Conservation (phyloP, 2,329 filamentous ascomycete species). For the Cercospora citrullina region DNA sequence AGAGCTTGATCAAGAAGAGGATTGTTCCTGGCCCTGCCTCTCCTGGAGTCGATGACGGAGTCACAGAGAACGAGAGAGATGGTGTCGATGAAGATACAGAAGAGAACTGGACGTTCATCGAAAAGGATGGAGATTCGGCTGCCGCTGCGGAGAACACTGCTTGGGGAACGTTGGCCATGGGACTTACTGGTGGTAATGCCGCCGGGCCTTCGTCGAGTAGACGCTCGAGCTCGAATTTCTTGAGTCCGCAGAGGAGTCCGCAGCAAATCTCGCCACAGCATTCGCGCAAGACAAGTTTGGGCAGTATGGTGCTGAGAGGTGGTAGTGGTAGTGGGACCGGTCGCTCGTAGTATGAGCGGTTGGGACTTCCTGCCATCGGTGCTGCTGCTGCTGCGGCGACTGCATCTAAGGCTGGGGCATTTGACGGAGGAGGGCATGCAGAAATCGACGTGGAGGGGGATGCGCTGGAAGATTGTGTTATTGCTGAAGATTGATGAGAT, state of each 20-base stretch:
- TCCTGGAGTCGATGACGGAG: conserved; percentile 25
- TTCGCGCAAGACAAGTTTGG: conserved; percentile 7
- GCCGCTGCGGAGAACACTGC: conserved; percentile 5
- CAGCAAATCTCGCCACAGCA: neutral
- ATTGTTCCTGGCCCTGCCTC: conserved; percentile 9
- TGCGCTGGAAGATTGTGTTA: neutral
- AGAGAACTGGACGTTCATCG: conserved; percentile 78
- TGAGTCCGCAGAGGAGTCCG: conserved; percentile 3
- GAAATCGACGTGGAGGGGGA: neutral
- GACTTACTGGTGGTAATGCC: neutral
- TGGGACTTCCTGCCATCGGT: neutral
- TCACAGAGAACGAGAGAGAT: conserved; percentile 19
- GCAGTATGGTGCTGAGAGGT: conserved; percentile 11
- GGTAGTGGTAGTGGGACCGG: neutral
- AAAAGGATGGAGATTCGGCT: conserved; percentile 55
- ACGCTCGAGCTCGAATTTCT: neutral
- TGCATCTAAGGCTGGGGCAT: neutral
- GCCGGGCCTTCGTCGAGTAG: neutral
- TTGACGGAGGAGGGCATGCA: neutral
- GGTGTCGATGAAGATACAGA: conserved; percentile 34
- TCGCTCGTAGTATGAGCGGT: conserved; percentile 15
- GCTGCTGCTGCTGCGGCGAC: neutral
- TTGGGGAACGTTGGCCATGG: conserved; percentile 7
- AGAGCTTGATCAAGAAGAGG: conserved; percentile 67
- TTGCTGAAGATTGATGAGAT: neutral